Evolutionary conservation across 306 rosid species (phyloP).

Genomic region (Vigna angularis): DNA sequence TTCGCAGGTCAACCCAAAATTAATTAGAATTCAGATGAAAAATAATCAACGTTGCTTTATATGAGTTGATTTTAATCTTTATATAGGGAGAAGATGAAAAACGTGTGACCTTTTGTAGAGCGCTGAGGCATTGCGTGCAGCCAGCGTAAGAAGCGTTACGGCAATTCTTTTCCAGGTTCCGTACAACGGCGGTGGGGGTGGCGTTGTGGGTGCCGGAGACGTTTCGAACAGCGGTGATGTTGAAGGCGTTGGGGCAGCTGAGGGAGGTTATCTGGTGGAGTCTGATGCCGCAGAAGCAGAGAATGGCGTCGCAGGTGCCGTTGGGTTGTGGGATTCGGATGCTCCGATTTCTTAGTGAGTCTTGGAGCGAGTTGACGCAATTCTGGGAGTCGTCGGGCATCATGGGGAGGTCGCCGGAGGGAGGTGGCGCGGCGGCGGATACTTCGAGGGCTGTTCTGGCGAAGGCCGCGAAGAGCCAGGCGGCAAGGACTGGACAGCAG

Average conservation of each 20-base stretch:
- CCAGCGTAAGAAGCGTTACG: slow-evolving; percentile 76
- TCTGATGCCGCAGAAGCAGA: slow-evolving; percentile 82
- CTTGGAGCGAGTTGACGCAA: slow-evolving; percentile 72
- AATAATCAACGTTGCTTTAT: background rate
- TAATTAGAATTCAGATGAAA: background rate
- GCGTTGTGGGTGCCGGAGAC: slow-evolving; percentile 61
- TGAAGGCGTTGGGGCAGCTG: slow-evolving; percentile 75
- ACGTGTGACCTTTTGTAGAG: slow-evolving; percentile 63
- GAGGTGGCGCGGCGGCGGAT: slow-evolving; percentile 10
- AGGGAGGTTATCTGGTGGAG: slow-evolving; percentile 74
- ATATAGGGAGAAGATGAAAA: background rate
- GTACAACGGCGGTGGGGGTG: slow-evolving; percentile 69
- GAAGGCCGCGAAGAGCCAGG: slow-evolving; percentile 90
- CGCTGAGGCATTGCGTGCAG: slow-evolving; percentile 71
- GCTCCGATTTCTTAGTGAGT: slow-evolving; percentile 59
- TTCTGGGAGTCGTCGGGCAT: slow-evolving; percentile 86
- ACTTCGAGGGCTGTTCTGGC: slow-evolving; percentile 65
- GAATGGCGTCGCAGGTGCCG: slow-evolving; percentile 73
- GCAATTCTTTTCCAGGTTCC: slow-evolving; percentile 70
- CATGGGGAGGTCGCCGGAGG: slow-evolving; percentile 62
- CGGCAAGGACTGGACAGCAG: slow-evolving; percentile 86
- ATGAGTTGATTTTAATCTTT: background rate
- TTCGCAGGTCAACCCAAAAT: slow-evolving; percentile 13
- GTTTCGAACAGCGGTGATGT: slow-evolving; percentile 54
- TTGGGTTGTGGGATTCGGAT: slow-evolving; percentile 75